Evolutionary conservation across 2,329 filamentous ascomycete genomes (phyloP), one percentile per base, ranked within the genome.

Genomic region (Zarea fungicola): DNA sequence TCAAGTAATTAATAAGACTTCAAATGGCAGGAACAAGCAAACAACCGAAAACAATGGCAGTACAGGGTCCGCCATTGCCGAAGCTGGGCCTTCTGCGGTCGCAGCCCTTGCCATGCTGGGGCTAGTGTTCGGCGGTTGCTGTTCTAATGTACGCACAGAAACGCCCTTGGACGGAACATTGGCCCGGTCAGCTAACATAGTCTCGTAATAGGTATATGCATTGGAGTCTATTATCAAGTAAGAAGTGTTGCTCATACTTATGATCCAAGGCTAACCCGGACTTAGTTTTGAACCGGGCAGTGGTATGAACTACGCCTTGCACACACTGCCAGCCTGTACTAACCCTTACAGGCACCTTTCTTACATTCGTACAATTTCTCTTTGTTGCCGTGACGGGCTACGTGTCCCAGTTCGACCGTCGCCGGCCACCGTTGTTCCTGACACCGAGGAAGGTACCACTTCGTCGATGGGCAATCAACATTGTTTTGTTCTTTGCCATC

Each of bases 41-140:
- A 6, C n/a, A 6, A 10, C 16, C 11, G n/a, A 34, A 41, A 9
- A 41, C 19, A n/a, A 32, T 6, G n/a, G 29, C 3, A 47, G 11
- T 16, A 25, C 13, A 25, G 6, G 8, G 5, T 32, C 21, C 8
- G 21, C 26, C 16, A n/a, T 22, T 25, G 21, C 28, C n/a, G 28
- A 43, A n/a, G 29, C 43, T 19, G 61, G 57, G 4, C 60, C 64
- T 6, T 60, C 63, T 23, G 42, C 68, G 77, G 66, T 87, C 31
- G 77, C 79, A 50, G 73, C 84, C 39, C 73, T 76, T 19, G 73
- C 77, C 50, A 95, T 95, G 78, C 76, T 92, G 50, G 77, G 77
- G 44, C 78, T 97, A 56, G 97, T 99, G 52, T 96, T 99, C 66
- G 93, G 93, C 44, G 93, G 93, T 25, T 96, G 90, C 64, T 96